These are phyloP conservation scores for Cadophora sp. DNA, from an alignment of 2,329 filamentous ascomycete species.

Conservation along the genomic window DNA sequence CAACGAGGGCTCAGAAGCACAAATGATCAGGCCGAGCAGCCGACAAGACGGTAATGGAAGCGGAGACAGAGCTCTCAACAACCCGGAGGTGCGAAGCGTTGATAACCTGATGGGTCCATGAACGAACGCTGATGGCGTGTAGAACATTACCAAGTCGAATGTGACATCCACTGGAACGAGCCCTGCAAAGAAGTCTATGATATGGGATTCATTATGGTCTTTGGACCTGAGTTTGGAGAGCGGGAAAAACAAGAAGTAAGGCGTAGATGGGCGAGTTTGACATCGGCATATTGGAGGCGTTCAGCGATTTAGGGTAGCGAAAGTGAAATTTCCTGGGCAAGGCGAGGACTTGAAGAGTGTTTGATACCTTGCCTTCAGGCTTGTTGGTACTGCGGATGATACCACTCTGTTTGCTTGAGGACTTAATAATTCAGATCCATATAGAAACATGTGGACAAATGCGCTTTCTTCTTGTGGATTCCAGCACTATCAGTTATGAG, in stretches of 20 bases:
- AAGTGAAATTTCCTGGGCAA: not conserved
- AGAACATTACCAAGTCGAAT: slow-evolving; percentile 31
- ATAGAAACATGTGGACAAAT: not conserved
- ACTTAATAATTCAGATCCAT: slow-evolving; percentile 6
- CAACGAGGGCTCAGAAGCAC: slow-evolving; percentile 34
- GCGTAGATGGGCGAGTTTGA: not conserved
- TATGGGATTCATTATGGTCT: slow-evolving; percentile 69
- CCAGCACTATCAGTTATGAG: not conserved
- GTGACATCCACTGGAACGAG: slow-evolving; percentile 31
- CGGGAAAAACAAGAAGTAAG: slow-evolving; percentile 37
- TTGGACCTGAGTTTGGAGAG: slow-evolving; percentile 63
- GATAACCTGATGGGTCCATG: slow-evolving; percentile 41
- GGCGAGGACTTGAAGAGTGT: not conserved
- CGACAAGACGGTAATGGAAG: slow-evolving; percentile 26
- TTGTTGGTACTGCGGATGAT: slow-evolving; percentile 27
- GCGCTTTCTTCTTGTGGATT: not conserved
- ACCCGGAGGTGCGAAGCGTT: slow-evolving; percentile 41
- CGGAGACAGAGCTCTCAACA: slow-evolving; percentile 24
- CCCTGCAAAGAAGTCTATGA: slow-evolving; percentile 56
- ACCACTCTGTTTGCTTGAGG: slow-evolving; percentile 28
- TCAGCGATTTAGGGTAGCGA: not conserved
- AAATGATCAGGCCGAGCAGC: slow-evolving; percentile 31
- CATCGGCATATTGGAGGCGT: slow-evolving; percentile 17
- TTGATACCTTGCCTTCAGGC: not conserved
- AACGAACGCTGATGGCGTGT: slow-evolving; percentile 38